Conservation (phyloP, 2,329 filamentous ascomycete genomes). For the Xenoacremonium recifei region DNA sequence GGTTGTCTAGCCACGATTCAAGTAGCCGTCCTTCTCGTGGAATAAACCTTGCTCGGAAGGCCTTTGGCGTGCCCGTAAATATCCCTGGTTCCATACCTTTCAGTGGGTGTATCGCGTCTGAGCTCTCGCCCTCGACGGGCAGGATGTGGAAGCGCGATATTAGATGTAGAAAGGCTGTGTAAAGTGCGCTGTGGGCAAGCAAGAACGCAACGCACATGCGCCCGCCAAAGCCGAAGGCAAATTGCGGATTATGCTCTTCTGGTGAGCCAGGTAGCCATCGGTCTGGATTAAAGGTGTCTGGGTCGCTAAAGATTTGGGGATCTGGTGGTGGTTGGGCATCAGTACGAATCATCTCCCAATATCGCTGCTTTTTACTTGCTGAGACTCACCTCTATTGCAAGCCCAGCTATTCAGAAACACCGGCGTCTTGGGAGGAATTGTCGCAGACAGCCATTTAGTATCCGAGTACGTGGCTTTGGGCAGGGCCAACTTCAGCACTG, state of each 20-base stretch:
- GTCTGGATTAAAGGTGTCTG: slow-evolving; percentile 56
- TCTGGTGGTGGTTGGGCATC: slow-evolving; percentile 34
- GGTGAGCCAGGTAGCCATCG: slow-evolving; percentile 37
- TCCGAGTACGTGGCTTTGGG: slow-evolving; percentile 45
- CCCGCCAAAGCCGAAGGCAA: slow-evolving; percentile 52
- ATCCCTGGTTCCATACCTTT: slow-evolving; percentile 15
- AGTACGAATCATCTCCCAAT: neutral
- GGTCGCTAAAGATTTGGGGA: slow-evolving; percentile 60
- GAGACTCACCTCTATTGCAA: slow-evolving; percentile 26
- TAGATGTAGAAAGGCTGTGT: slow-evolving; percentile 50
- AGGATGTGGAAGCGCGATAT: slow-evolving; percentile 42
- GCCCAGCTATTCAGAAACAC: slow-evolving; percentile 30
- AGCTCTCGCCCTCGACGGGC: slow-evolving; percentile 14
- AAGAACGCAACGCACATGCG: slow-evolving; percentile 55
- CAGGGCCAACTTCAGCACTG: slow-evolving; percentile 63
- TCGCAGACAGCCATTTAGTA: slow-evolving; percentile 21
- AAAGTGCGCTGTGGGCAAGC: slow-evolving; percentile 52
- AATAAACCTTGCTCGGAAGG: slow-evolving; percentile 11
- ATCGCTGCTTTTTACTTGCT: neutral
- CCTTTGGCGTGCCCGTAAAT: slow-evolving; percentile 13
- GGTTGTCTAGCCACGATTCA: slow-evolving; percentile 2
- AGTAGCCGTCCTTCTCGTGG: slow-evolving; percentile 8
- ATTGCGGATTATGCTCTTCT: slow-evolving; percentile 43
- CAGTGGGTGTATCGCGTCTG: slow-evolving; percentile 20
- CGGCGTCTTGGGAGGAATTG: slow-evolving; percentile 54